Conservation (phyloP, 768 basidiomycete species). For the Hortiboletus campestris region DNA sequence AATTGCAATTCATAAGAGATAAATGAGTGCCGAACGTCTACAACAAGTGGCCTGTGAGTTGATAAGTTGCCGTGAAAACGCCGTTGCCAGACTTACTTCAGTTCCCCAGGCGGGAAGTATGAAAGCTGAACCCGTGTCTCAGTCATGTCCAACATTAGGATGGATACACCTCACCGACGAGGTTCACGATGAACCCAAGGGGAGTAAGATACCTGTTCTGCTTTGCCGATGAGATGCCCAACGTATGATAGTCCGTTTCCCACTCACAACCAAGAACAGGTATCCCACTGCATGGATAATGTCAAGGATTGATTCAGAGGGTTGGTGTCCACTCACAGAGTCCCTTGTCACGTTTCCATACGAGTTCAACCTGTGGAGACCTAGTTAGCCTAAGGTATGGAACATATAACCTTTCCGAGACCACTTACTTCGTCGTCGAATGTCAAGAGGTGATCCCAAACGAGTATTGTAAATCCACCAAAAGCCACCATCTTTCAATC, state of each 20-base stretch:
- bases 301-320: neutral
- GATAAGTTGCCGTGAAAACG: neutral
- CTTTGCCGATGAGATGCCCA: neutral
- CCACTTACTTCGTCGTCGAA: constrained; percentile 37
- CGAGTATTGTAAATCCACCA: constrained; percentile 46
- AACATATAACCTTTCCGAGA: neutral
- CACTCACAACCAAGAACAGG: constrained; percentile 39
- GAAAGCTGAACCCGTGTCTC: constrained; percentile 11
- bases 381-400: neutral
- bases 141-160: neutral
- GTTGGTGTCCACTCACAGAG: constrained; percentile 26
- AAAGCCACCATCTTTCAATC: constrained; percentile 47
- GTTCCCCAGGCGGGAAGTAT: constrained; percentile 13
- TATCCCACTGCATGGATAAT: constrained; percentile 26
- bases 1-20: neutral
- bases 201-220: constrained; percentile 68
- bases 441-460: constrained; percentile 47
- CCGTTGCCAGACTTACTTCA: constrained; percentile 5
- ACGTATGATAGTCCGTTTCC: neutral
- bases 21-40: constrained; percentile 11
- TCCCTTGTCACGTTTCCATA: constrained; percentile 39
- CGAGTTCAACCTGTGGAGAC: constrained; percentile 31
- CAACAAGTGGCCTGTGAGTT: neutral
- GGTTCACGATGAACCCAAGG: constrained; percentile 58
- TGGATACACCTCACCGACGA: constrained; percentile 31